A percentile compares a stretch with the other conserved stretches of the same genome.
phyloP scores from a whole-genome alignment of 148 eudicot species.

The Amaranthus palmeri region DNA sequence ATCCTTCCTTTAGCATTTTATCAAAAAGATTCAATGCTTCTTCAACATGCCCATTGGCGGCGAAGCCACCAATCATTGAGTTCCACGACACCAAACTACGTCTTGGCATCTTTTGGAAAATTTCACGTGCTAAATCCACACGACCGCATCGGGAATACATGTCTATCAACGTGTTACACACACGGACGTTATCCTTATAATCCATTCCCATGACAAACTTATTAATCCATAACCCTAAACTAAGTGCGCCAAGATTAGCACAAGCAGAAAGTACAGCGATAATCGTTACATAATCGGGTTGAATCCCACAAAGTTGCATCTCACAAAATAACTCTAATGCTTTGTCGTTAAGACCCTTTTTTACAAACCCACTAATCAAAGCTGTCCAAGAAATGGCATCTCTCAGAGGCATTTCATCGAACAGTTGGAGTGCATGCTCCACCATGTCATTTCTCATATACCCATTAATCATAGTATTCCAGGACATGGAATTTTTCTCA shows the following conservation, averaged over 20 bases:
- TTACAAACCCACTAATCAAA: constrained; percentile 51
- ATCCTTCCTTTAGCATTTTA: constrained; percentile 40
- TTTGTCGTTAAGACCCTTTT: constrained; percentile 37
- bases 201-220: constrained; percentile 32
- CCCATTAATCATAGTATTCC: constrained; percentile 78
- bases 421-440: constrained; percentile 46
- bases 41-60: constrained; percentile 43
- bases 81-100: constrained; percentile 60
- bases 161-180: constrained; percentile 54
- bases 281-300: constrained; percentile 55
- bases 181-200: constrained; percentile 31
- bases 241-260: constrained; percentile 50
- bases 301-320: constrained; percentile 44
- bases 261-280: constrained; percentile 47
- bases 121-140: constrained; percentile 44
- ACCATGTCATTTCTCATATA: constrained; percentile 54
- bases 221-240: constrained; percentile 49
- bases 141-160: constrained; percentile 71
- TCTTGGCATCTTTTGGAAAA: constrained; percentile 41
- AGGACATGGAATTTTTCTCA: constrained; percentile 50
- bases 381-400: constrained; percentile 48
- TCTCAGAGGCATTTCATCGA: constrained; percentile 50
- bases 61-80: constrained; percentile 54
- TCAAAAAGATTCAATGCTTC: constrained; percentile 40
- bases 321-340: constrained; percentile 46